phyloP scores from a whole-genome alignment of 2,329 filamentous ascomycete genomes.

The Orbilia javanica region DNA sequence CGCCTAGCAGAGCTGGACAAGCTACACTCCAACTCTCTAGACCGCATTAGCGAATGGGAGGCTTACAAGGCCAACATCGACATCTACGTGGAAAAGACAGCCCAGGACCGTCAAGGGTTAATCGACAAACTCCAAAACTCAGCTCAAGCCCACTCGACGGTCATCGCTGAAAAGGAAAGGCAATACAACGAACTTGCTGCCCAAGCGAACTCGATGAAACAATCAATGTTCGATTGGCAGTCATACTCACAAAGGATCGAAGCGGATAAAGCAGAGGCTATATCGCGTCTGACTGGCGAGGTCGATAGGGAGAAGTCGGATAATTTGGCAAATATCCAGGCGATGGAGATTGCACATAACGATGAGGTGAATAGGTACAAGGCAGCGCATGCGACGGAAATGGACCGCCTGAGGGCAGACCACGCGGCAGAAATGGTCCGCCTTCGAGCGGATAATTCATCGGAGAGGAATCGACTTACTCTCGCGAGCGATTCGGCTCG shows the following conservation, averaged over 20 bases:
- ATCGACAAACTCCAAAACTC: constrained; percentile 46
- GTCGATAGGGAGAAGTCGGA: constrained; percentile 22
- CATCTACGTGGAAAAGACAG: constrained; percentile 34
- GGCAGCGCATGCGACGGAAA: constrained; percentile 8
- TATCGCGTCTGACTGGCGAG: background rate
- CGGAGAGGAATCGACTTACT: constrained; percentile 1
- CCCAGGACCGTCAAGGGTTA: constrained; percentile 31
- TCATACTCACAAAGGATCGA: constrained; percentile 37
- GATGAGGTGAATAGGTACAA: constrained; percentile 37
- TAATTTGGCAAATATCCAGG: constrained; percentile 30
- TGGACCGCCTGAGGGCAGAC: background rate
- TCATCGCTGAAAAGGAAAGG: constrained; percentile 47
- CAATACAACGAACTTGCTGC: constrained; percentile 14
- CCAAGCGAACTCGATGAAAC: constrained; percentile 9
- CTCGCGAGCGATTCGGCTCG: constrained; percentile 13
- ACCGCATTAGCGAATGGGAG: constrained; percentile 45
- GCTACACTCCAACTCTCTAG: constrained; percentile 8
- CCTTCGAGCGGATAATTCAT: constrained; percentile 1
- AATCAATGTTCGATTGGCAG: constrained; percentile 41
- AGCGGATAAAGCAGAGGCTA: constrained; percentile 29
- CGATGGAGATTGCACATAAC: constrained; percentile 22
- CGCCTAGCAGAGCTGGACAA: constrained; percentile 25
- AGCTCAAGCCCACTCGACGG: constrained; percentile 36
- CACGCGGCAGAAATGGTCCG: constrained; percentile 20
- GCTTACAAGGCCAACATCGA: constrained; percentile 38